Percentiles rank a stretch among this genome's conserved stretches.
These are phyloP conservation scores for Saksenaea oblongispora DNA, from an alignment of 371 early-diverging fungal species.

Conservation along the genomic window DNA sequence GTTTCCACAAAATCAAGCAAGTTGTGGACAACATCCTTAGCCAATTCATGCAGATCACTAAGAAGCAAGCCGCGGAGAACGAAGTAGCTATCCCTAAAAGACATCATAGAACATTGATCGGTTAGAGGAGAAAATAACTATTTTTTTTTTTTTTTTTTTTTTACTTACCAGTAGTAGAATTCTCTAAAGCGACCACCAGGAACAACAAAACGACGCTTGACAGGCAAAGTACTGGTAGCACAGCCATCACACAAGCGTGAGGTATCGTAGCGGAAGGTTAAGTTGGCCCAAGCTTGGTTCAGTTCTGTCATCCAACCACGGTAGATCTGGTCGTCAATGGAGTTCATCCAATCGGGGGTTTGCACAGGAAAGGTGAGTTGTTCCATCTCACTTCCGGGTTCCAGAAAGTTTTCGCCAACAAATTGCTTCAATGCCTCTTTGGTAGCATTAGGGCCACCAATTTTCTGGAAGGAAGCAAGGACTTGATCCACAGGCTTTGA, in stretches of 20 bases:
- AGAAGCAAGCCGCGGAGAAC: slow-evolving; percentile 77
- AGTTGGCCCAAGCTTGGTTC: slow-evolving; percentile 61
- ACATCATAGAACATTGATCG: not conserved
- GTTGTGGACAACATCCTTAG: slow-evolving; percentile 68
- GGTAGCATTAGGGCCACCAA: slow-evolving; percentile 49
- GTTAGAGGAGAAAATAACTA: not conserved
- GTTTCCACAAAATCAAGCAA: slow-evolving; percentile 69
- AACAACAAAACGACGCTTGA: slow-evolving; percentile 73
- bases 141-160: not conserved
- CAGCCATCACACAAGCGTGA: slow-evolving; percentile 57
- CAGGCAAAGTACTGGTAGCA: slow-evolving; percentile 52
- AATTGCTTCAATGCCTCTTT: slow-evolving; percentile 51
- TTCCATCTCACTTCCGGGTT: slow-evolving; percentile 16
- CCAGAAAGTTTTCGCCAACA: slow-evolving; percentile 63
- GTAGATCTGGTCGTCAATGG: slow-evolving; percentile 49
- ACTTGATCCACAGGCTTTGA: slow-evolving; percentile 56
- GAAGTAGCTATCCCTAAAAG: slow-evolving; percentile 78
- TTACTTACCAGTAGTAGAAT: slow-evolving; percentile 81
- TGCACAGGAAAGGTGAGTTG: slow-evolving; percentile 11
- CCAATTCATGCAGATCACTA: slow-evolving; percentile 60
- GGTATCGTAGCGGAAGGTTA: slow-evolving; percentile 58
- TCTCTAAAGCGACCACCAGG: slow-evolving; percentile 93
- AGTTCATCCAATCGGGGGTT: slow-evolving; percentile 49
- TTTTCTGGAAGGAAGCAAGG: slow-evolving; percentile 48
- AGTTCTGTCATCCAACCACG: slow-evolving; percentile 53